Conservation (phyloP, 768 basidiomycete genomes). For the Rhodotorula diobovata region DNA sequence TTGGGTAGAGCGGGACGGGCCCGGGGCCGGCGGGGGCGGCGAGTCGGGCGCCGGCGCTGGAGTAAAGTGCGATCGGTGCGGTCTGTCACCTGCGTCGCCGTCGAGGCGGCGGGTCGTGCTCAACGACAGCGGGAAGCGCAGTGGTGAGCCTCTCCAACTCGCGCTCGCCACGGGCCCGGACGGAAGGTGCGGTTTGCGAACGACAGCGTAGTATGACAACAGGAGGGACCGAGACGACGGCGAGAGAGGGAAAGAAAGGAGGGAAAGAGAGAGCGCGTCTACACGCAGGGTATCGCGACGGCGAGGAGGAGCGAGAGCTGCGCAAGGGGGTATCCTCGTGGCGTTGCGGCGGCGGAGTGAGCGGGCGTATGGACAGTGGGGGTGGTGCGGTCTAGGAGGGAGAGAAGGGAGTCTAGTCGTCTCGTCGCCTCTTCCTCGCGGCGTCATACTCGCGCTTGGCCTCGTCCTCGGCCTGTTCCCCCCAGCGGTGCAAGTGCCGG, state of each 20-base stretch:
- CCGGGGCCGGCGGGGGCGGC: no score
- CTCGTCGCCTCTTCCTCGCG: not conserved
- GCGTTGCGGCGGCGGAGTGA: no score
- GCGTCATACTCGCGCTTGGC: not conserved
- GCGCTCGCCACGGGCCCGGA: not conserved
- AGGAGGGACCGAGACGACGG: not conserved
- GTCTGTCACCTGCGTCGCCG: no score
- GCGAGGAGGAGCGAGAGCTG: no score
- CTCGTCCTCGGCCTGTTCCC: conserved; percentile 11
- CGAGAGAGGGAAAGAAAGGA: not conserved
- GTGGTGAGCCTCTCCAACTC: not conserved
- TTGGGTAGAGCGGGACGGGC: not conserved
- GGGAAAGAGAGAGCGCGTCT: not conserved
- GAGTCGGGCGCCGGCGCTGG: not conserved
- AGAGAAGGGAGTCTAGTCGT: not conserved
- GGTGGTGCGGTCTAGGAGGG: not conserved
- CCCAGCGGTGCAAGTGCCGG: not conserved
- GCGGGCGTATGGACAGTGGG: no score
- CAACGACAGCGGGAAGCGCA: no score
- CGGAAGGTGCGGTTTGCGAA: not conserved
- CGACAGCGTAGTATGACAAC: not conserved
- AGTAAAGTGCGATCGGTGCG: no score
- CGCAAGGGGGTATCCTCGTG: no score
- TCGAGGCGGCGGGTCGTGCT: no score
- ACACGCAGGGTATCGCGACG: no score